Conservation (phyloP, 768 basidiomycete species). For the Tylopilus vinaceipallidus region DNA sequence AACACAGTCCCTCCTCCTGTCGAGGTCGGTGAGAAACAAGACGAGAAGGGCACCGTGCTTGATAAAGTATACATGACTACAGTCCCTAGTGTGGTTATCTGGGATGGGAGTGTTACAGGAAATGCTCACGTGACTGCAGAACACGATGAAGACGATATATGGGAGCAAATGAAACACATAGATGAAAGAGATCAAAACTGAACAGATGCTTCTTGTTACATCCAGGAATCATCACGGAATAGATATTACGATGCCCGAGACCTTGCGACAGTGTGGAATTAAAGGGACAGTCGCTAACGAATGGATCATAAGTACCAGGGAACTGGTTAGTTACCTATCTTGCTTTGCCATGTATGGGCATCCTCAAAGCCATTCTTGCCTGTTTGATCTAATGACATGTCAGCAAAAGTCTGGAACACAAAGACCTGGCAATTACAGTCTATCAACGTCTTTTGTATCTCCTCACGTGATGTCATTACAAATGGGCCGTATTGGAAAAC, state of each 20-base stretch:
- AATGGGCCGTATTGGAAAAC: conserved; percentile 88
- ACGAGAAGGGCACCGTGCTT: conserved; percentile 57
- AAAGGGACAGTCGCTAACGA: background rate
- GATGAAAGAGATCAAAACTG: conserved; percentile 38
- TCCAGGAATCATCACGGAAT: background rate
- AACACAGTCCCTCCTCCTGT: conserved; percentile 52
- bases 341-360: conserved; percentile 82
- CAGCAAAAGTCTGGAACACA: background rate
- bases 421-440: conserved; percentile 60
- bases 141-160: conserved; percentile 58
- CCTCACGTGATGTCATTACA: conserved; percentile 79
- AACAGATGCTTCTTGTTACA: background rate
- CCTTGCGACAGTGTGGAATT: background rate
- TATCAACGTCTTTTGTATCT: conserved; percentile 76
- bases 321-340: conserved; percentile 50
- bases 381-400: conserved; percentile 51
- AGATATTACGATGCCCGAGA: background rate
- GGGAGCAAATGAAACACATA: conserved; percentile 62
- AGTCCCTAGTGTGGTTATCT: conserved; percentile 59
- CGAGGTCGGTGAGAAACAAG: conserved; percentile 47
- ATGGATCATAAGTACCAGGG: background rate
- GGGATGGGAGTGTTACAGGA: conserved; percentile 46
- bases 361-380: conserved; percentile 90
- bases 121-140: conserved; percentile 13
- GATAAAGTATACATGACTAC: conserved; percentile 64